Conservation (phyloP, 169 alveolate species). For the Plasmodium chabaudi region DNA sequence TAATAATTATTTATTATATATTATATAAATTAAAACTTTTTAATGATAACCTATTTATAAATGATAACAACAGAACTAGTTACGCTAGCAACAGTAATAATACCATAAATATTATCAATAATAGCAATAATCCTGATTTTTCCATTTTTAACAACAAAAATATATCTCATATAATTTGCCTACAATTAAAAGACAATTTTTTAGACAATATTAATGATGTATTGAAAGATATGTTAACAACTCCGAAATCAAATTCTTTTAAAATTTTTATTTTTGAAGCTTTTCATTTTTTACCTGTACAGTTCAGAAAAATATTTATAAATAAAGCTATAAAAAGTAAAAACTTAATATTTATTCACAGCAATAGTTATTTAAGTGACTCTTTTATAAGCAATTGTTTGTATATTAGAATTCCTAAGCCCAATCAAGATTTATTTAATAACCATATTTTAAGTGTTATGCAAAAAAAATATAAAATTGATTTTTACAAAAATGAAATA, state of each 20-base stretch:
- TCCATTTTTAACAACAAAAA: conserved; percentile 34
- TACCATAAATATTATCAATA: neutral
- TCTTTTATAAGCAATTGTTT: conserved; percentile 31
- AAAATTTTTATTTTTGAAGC: conserved; percentile 49
- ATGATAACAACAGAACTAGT: conserved; percentile 14
- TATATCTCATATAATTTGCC: conserved; percentile 53
- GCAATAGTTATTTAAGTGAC: conserved; percentile 23
- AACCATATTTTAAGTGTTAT: conserved; percentile 25
- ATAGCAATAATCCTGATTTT: conserved; percentile 14
- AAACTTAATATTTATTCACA: conserved; percentile 49
- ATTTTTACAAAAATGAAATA: neutral
- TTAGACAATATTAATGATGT: conserved; percentile 24
- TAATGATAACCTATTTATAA: conserved; percentile 21
- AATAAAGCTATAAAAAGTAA: conserved; percentile 19
- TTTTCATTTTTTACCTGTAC: conserved; percentile 33
- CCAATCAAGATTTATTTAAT: conserved; percentile 22
- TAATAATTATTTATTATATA: conserved; percentile 60
- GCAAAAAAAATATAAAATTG: conserved; percentile 36
- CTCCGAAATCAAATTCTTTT: conserved; percentile 12
- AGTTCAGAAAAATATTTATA: conserved; percentile 51
- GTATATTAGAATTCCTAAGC: conserved; percentile 59
- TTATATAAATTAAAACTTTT: conserved; percentile 31
- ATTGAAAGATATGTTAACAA: conserved; percentile 10
- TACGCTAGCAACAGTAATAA: neutral
- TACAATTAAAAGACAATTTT: conserved; percentile 22